Conservation (phyloP, 2,329 filamentous ascomycete species). For the Penicillium sp. region DNA sequence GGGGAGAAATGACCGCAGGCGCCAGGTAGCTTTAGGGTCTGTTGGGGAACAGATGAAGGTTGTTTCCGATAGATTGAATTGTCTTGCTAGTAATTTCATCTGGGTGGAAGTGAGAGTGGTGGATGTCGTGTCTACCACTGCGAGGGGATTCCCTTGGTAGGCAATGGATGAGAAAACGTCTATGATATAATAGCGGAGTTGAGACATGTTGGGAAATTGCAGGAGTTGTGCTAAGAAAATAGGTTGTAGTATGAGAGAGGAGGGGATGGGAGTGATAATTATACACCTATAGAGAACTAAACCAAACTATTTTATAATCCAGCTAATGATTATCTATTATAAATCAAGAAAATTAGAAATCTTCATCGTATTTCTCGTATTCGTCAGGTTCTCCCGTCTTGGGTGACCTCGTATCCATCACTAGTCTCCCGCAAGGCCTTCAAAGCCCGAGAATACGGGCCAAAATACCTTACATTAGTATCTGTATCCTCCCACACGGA, state of each 20-base stretch:
- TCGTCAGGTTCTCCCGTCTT: not conserved
- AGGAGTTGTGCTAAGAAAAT: not conserved
- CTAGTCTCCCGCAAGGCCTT: not conserved
- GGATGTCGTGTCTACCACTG: conserved; percentile 17
- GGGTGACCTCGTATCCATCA: not conserved
- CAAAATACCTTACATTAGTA: not conserved
- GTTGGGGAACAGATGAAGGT: conserved; percentile 16
- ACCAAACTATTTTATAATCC: not conserved
- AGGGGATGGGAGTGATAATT: too few relatives aligned
- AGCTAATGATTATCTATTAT: not conserved
- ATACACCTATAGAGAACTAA: too few relatives aligned
- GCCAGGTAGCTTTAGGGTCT: conserved; percentile 9
- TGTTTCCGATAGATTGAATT: conserved; percentile 20
- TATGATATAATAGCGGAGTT: conserved; percentile 13
- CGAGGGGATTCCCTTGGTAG: conserved; percentile 22
- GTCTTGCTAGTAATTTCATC: conserved; percentile 20
- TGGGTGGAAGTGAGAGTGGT: conserved; percentile 12
- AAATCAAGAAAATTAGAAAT: not conserved
- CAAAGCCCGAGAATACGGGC: not conserved
- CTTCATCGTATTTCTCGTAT: not conserved
- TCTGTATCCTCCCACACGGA: not conserved
- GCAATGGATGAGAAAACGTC: conserved; percentile 19
- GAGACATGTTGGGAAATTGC: conserved; percentile 2
- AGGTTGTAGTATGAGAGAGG: not conserved
- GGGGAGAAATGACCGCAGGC: conserved; percentile 21